These are phyloP conservation scores for Diplodia intermedia DNA, from an alignment of 2,329 filamentous ascomycete genomes.

Conservation along the genomic window DNA sequence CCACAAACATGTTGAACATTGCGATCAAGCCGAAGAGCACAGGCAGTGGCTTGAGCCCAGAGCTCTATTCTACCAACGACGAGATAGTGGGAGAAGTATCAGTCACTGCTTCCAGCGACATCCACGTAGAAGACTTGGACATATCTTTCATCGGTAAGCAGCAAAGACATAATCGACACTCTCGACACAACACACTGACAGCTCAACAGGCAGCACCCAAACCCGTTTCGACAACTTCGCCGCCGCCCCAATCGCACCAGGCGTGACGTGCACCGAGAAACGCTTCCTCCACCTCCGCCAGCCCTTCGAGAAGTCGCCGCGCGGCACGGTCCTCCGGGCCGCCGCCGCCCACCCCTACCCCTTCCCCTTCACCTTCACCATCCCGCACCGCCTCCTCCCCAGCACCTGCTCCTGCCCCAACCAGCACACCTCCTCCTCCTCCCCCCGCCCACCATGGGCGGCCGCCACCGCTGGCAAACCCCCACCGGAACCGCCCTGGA, in stretches of 20 bases:
- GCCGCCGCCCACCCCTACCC: not conserved
- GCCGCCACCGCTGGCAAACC: not conserved
- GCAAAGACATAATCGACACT: no score
- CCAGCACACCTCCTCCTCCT: not conserved
- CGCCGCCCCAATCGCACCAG: not conserved
- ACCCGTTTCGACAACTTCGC: not conserved
- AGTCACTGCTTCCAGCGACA: not conserved
- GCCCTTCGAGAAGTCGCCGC: not conserved
- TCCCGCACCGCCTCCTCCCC: constrained; percentile 6
- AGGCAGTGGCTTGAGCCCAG: not conserved
- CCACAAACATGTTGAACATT: not conserved
- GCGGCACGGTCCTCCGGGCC: not conserved
- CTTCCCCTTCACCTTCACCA: constrained; percentile 11
- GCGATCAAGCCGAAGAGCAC: not conserved
- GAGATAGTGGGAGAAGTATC: not conserved
- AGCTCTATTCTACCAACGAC: constrained; percentile 2
- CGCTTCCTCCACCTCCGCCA: constrained; percentile 9
- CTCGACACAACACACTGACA: not conserved
- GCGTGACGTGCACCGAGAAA: not conserved
- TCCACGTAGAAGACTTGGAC: not conserved
- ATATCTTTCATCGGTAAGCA: constrained; percentile 8
- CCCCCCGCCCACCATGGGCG: constrained; percentile 7
- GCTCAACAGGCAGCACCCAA: not conserved
- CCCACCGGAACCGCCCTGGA: not conserved
- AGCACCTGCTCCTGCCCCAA: constrained; percentile 1